Conservation (phyloP, 164 flowering plant species). For the Euptelea pleiosperma region DNA sequence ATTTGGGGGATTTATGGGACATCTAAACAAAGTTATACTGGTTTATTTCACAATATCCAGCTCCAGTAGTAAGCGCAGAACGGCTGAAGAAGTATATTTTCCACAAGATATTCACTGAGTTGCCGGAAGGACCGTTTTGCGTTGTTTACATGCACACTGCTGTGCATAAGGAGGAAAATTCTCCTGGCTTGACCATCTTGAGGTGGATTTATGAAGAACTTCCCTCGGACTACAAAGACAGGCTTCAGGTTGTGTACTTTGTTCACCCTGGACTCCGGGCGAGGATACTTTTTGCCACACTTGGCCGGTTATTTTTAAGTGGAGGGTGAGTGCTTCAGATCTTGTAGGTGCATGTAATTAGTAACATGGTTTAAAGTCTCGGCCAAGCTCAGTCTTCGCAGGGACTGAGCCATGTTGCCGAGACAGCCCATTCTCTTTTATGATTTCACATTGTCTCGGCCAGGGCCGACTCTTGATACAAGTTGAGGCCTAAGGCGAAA, state of each 20-base stretch:
- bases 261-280: constrained; percentile 92
- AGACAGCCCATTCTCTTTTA: too few relatives aligned
- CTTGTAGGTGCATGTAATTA: background rate
- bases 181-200: constrained; percentile 78
- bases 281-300: constrained; percentile 73
- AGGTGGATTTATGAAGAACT: constrained; percentile 97
- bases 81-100: constrained; percentile 75
- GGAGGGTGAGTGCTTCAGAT: constrained; percentile 64
- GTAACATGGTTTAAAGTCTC: too few relatives aligned
- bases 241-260: constrained; percentile 81
- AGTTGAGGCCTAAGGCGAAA: too few relatives aligned
- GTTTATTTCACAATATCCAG: constrained; percentile 33
- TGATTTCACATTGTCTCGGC: too few relatives aligned
- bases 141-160: constrained; percentile 82
- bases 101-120: constrained; percentile 58
- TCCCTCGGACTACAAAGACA: constrained; percentile 58
- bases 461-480: too few relatives aligned
- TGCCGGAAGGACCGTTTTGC: constrained; percentile 81
- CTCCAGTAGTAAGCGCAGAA: constrained; percentile 74
- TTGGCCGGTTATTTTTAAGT: constrained; percentile 85
- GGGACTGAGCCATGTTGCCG: too few relatives aligned
- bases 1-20: background rate
- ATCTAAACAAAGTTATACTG: background rate
- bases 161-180: constrained; percentile 84
- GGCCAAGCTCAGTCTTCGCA: too few relatives aligned